phyloP scores from a whole-genome alignment of 2,329 filamentous ascomycete genomes.

The Meredithiella fracta region DNA sequence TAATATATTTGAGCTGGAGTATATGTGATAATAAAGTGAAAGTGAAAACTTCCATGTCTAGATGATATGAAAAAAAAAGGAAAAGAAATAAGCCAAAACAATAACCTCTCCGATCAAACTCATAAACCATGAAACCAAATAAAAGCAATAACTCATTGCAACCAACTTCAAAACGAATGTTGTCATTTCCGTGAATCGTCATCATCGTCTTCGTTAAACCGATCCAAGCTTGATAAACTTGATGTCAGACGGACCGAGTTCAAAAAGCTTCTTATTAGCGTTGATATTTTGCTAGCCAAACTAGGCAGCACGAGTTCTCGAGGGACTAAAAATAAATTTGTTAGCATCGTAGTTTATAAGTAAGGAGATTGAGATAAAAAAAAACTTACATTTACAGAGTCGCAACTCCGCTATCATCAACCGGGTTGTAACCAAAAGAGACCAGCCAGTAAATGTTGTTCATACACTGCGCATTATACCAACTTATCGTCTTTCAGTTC shows the following conservation, averaged over 20 bases:
- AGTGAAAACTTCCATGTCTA: neutral
- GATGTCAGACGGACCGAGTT: conserved; percentile 16
- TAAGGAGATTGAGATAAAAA: too few relatives aligned
- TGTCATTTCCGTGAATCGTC: neutral
- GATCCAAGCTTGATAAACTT: conserved; percentile 1
- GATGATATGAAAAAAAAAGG: neutral
- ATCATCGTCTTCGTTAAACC: neutral
- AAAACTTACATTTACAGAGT: conserved; percentile 20
- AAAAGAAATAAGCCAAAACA: too few relatives aligned
- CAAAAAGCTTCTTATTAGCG: conserved; percentile 12
- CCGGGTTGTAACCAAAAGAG: conserved; percentile 21
- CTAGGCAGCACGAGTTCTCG: conserved; percentile 16
- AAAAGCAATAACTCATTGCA: too few relatives aligned
- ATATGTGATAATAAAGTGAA: neutral
- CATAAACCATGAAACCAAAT: too few relatives aligned
- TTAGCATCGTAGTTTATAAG: neutral
- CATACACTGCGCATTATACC: conserved; percentile 17
- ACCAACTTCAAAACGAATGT: too few relatives aligned
- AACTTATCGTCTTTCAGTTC: conserved; percentile 17
- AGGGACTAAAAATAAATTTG: neutral
- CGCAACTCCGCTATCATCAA: conserved; percentile 20
- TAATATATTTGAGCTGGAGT: neutral
- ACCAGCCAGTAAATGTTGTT: conserved; percentile 18
- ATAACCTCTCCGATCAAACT: too few relatives aligned
- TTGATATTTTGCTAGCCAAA: conserved; percentile 20